Conservation (phyloP, 2,329 filamentous ascomycete genomes). For the Xylariaceae sp. region DNA sequence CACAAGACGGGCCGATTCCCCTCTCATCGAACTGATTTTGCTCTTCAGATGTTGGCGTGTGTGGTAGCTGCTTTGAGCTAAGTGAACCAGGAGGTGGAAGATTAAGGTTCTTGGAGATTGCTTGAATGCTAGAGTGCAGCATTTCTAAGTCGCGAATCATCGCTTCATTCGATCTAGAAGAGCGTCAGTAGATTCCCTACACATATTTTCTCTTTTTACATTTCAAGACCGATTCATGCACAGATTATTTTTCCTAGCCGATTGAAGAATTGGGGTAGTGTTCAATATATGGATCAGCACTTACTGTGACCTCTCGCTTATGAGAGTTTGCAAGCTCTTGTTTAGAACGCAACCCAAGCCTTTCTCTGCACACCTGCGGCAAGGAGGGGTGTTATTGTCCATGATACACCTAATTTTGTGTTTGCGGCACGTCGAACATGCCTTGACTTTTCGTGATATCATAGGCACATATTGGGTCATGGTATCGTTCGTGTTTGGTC, state of each 20-base stretch:
- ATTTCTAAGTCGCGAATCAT: conserved; percentile 33
- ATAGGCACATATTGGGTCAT: conserved; percentile 15
- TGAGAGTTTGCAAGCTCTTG: conserved; percentile 50
- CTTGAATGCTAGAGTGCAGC: conserved; percentile 30
- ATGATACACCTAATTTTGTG: conserved; percentile 52
- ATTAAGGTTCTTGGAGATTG: conserved; percentile 25
- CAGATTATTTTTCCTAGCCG: too few relatives aligned
- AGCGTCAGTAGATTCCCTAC: neutral
- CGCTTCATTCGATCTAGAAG: conserved; percentile 27
- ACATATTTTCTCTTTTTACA: neutral
- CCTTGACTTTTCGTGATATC: conserved; percentile 31
- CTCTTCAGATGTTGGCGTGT: conserved; percentile 26
- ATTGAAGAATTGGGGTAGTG: too few relatives aligned
- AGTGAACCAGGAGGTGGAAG: conserved; percentile 25
- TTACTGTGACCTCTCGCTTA: conserved; percentile 49
- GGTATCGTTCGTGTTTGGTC: neutral
- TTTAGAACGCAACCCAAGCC: conserved; percentile 47
- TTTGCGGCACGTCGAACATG: conserved; percentile 49
- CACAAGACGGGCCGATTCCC: conserved; percentile 31
- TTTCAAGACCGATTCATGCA: neutral
- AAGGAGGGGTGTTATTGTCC: conserved; percentile 48
- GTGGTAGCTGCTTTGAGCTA: conserved; percentile 18
- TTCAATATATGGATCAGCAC: too few relatives aligned
- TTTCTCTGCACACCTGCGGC: conserved; percentile 45
- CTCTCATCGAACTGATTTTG: conserved; percentile 8